Evolutionary conservation across 2,329 filamentous ascomycete species (phyloP).

Genomic region (Penicillium aurantiogriseum): DNA sequence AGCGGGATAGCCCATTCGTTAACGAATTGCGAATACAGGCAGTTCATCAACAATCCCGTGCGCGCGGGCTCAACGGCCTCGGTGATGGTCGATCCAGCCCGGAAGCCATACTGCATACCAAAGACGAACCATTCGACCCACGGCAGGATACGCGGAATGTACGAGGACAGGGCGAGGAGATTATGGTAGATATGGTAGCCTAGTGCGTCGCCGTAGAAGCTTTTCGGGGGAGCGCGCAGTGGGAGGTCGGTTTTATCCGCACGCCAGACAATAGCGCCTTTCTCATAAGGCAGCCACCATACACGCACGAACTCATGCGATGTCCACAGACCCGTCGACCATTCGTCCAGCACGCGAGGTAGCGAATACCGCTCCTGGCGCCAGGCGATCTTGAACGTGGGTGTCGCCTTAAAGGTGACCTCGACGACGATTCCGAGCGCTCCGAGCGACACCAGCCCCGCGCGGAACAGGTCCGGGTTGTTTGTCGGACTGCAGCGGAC

Average conservation of each 20-base stretch:
- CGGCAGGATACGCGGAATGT: conserved; percentile 74
- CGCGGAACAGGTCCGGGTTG: conserved; percentile 79
- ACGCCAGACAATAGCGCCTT: conserved; percentile 82
- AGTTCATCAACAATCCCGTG: conserved; percentile 88
- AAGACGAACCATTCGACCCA: conserved; percentile 96
- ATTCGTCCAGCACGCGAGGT: conserved; percentile 64
- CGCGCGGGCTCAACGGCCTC: conserved; percentile 78
- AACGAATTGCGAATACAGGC: conserved; percentile 95
- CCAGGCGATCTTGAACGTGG: conserved; percentile 84
- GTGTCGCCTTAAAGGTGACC: conserved; percentile 77
- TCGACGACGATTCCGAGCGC: conserved; percentile 89
- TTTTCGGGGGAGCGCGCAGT: conserved; percentile 58
- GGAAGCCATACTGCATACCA: conserved; percentile 95
- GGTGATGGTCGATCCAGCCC: conserved; percentile 60
- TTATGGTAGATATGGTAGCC: conserved; percentile 93
- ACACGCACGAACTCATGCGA: conserved; percentile 85
- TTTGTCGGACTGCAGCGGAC: conserved; percentile 66
- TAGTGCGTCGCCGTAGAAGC: conserved; percentile 77
- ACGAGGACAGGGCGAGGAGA: conserved; percentile 76
- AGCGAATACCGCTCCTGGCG: conserved; percentile 74
- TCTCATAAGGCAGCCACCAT: conserved; percentile 96
- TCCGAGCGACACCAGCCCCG: conserved; percentile 81
- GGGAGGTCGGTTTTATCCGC: conserved; percentile 73
- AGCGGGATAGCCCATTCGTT: conserved; percentile 97
- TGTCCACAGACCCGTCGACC: conserved; percentile 76